Conservation (phyloP, 306 rosid genomes). For the Trichosanthes cucumerina region DNA sequence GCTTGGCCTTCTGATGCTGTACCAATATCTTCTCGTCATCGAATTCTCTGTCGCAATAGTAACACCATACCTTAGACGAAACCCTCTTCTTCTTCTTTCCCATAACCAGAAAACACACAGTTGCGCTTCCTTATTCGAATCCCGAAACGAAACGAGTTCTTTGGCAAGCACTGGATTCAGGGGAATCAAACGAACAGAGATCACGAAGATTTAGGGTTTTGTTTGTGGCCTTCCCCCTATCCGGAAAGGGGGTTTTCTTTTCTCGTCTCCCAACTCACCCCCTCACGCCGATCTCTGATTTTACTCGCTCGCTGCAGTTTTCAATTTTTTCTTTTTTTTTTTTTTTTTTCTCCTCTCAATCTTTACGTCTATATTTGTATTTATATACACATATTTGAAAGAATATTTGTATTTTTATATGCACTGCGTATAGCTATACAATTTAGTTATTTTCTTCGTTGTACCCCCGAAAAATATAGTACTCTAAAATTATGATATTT, state of each 20-base stretch:
- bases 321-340: background rate
- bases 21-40: conserved; percentile 97
- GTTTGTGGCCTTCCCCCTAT: background rate
- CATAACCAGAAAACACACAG: conserved; percentile 18
- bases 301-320: background rate
- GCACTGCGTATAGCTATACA: background rate
- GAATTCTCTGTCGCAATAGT: conserved; percentile 95
- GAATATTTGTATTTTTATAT: too few species aligned
- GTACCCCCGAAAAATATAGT: too few species aligned
- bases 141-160: background rate
- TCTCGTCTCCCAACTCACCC: background rate
- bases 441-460: too few species aligned
- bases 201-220: conserved; percentile 9
- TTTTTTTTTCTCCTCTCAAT: background rate
- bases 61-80: conserved; percentile 94
- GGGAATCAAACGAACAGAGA: background rate
- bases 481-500: too few species aligned
- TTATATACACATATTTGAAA: too few species aligned
- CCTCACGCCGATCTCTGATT: background rate
- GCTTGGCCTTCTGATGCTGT: conserved; percentile 99
- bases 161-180: background rate
- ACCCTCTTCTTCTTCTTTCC: conserved; percentile 99
- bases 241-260: background rate
- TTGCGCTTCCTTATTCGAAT: background rate
- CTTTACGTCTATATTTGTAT: background rate